phyloP scores from a whole-genome alignment of 805 yeast species.

The Myxozyma monticola region DNA sequence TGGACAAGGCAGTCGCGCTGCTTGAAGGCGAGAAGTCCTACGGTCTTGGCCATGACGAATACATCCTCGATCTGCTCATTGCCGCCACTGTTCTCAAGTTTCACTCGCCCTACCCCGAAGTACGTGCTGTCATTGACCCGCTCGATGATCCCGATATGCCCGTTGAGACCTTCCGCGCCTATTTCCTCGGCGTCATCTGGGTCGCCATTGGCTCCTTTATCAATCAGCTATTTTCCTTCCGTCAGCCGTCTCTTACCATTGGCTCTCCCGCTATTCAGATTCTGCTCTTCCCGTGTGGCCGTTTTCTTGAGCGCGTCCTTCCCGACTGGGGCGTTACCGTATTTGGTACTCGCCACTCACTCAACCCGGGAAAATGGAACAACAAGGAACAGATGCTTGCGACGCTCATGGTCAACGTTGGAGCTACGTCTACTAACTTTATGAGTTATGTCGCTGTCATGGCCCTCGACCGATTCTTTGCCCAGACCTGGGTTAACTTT shows the following conservation, averaged over 20 bases:
- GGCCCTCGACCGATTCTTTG: conserved; percentile 47
- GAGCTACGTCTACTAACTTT: conserved; percentile 8
- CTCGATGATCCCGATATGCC: conserved; percentile 51
- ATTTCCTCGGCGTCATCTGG: conserved; percentile 54
- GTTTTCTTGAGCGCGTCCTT: conserved; percentile 28
- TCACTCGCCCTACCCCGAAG: conserved; percentile 58
- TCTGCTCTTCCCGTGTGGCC: conserved; percentile 60
- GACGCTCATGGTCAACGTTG: conserved; percentile 41
- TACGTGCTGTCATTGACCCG: conserved; percentile 61
- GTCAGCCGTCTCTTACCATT: conserved; percentile 57
- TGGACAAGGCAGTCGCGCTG: conserved; percentile 35
- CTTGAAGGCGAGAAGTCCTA: conserved; percentile 16
- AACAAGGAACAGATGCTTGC: conserved; percentile 65
- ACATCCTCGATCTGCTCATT: conserved; percentile 28
- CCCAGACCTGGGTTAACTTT: conserved; percentile 39
- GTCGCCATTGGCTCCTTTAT: conserved; percentile 59
- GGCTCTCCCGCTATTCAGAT: conserved; percentile 67
- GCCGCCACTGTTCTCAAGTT: conserved; percentile 13
- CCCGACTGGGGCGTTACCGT: conserved; percentile 26
- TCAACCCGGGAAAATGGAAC: conserved; percentile 66
- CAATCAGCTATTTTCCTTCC: conserved; percentile 53
- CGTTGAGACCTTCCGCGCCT: conserved; percentile 54
- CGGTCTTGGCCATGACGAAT: conserved; percentile 13
- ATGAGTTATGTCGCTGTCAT: conserved; percentile 22
- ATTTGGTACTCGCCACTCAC: conserved; percentile 42